Base-by-base conservation (phyloP, 164 flowering plant species). In the Berberis vulgaris region DNA sequence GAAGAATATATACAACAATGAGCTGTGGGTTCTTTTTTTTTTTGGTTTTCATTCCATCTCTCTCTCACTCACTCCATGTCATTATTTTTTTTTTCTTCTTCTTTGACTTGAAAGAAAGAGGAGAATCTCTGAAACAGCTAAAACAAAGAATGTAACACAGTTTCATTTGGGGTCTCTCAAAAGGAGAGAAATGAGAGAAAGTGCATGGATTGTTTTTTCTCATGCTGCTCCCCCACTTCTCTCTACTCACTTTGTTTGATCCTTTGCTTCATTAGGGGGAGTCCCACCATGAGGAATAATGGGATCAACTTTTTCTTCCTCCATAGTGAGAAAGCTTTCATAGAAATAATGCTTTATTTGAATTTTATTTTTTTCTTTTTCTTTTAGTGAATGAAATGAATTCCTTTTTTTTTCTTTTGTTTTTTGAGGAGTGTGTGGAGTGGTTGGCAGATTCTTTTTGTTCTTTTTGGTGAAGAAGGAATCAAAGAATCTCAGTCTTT, bases 1-100 rank as follows among this genome's bases (percentile, higher is more conserved):
- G 74, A 74, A 83, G 91, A 86, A 89, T 89, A 89, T 87, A 84
- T 87, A 86, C 86, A 26, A 26, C 26, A 72, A 69, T 84, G 81
- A 81, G 84, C 86, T 83, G 83, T 45, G 49, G 81, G 59, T 70
- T 64, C 73, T 73, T 72, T 71, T 65, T 70, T 26, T 26, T 26
- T 26, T 26, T 26, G 26, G 26, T 26, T 26, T 26, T 26, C 26
- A 26, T 71, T 81, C 71, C 45, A 72, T 70, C 74, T 71, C 74
- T 75, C 38, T 54, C 6, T 59, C 41, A 5, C 26, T 0, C 26
- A 26, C 26, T 26, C 26, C 26, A 26, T 26, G 26, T 26, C 26
- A 26, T 26, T 26, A 26, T 26, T 45, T 45, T 59, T 41, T 61
- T 46, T 61, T 54, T 54, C 44, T 54, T 54, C 46, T 54, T 63